These are phyloP conservation scores for Solanum commersonii DNA, from an alignment of 257 asterid genomes.

Conservation along the genomic window DNA sequence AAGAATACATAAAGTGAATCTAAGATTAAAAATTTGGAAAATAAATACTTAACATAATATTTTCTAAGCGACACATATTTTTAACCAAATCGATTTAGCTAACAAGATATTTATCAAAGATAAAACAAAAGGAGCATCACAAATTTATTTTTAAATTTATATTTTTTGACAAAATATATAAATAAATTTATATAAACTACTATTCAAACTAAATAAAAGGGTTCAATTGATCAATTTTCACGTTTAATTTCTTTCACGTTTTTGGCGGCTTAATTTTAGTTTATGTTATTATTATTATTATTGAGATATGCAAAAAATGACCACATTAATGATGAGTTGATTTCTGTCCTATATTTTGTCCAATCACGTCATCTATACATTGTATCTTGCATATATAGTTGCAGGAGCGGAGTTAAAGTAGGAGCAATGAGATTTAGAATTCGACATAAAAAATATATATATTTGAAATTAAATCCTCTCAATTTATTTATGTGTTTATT, in stretches of 20 bases:
- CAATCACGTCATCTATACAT: not conserved
- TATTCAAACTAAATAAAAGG: no score
- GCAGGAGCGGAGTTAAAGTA: not conserved
- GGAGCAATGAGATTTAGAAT: no score
- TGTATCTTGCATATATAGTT: not conserved
- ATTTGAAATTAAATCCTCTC: not conserved
- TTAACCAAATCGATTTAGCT: not conserved
- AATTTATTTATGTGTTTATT: not conserved
- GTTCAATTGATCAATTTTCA: not conserved
- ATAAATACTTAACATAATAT: not conserved
- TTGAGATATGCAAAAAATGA: not conserved
- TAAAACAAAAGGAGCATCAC: no score
- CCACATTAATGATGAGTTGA: not conserved
- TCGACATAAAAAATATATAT: no score
- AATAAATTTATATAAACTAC: not conserved
- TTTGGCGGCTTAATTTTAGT: not conserved
- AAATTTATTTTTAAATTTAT: not conserved
- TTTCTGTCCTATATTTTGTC: not conserved
- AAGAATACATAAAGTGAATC: not conserved
- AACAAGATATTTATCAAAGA: not conserved
- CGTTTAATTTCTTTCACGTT: not conserved
- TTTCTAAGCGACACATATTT: no score
- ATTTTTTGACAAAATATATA: not conserved
- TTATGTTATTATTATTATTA: not conserved
- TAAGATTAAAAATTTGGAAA: no score